Evolutionary conservation across 2,329 filamentous ascomycete species (phyloP).

Genomic region (Neophaeococcomyces mojaviensis): DNA sequence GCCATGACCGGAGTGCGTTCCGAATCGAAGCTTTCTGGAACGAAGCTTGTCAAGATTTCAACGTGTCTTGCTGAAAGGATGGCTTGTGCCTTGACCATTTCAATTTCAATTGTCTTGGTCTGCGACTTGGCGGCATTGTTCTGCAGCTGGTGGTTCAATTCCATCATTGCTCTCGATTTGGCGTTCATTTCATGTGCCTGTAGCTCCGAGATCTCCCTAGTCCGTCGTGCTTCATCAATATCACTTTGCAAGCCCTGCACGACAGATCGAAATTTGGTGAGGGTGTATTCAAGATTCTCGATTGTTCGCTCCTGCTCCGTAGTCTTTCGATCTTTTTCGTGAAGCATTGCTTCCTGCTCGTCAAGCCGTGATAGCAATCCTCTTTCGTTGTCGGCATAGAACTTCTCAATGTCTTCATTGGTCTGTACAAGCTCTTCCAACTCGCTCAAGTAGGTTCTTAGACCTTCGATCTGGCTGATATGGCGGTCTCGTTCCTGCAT

Average conservation of each 20-base stretch:
- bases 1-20: slow-evolving; percentile 84
- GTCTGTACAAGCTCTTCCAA: slow-evolving; percentile 85
- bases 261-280: slow-evolving; percentile 80
- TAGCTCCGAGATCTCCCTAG: slow-evolving; percentile 77
- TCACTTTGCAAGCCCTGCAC: slow-evolving; percentile 79
- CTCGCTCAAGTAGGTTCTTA: slow-evolving; percentile 59
- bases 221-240: slow-evolving; percentile 84
- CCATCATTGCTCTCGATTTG: slow-evolving; percentile 89
- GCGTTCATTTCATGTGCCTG: slow-evolving; percentile 86
- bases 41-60: slow-evolving; percentile 77
- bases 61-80: slow-evolving; percentile 85
- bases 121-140: slow-evolving; percentile 84
- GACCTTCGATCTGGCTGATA: slow-evolving; percentile 16
- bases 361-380: slow-evolving; percentile 92
- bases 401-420: slow-evolving; percentile 88
- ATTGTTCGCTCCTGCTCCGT: slow-evolving; percentile 70
- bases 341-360: slow-evolving; percentile 73
- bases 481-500: slow-evolving; percentile 72
- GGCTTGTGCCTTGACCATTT: slow-evolving; percentile 77
- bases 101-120: slow-evolving; percentile 87
- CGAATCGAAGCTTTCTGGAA: slow-evolving; percentile 73
- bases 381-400: slow-evolving; percentile 64
- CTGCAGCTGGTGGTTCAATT: slow-evolving; percentile 90
- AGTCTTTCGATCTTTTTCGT: slow-evolving; percentile 68
- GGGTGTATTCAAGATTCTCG: slow-evolving; percentile 82